Conservation (phyloP, 148 eudicot genomes). For the Talinum fruticosum region DNA sequence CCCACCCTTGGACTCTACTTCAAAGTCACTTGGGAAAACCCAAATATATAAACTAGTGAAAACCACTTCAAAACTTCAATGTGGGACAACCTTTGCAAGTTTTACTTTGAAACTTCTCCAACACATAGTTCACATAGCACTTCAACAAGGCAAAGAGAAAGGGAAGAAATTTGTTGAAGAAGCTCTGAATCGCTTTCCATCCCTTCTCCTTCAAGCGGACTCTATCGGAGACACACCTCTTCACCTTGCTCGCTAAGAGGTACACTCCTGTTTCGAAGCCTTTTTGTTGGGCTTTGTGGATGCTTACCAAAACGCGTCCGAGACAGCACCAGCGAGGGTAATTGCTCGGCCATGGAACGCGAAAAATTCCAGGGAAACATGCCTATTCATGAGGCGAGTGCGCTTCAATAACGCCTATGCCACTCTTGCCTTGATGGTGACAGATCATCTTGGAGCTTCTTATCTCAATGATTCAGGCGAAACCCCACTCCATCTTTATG, state of each 20-base stretch:
- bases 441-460: neutral
- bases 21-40: too few relatives aligned
- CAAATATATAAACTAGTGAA: too few relatives aligned
- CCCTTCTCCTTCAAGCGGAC: constrained; percentile 9
- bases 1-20: too few relatives aligned
- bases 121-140: constrained; percentile 19
- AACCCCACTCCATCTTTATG: neutral
- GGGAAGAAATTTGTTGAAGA: neutral
- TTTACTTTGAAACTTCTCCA: too few relatives aligned
- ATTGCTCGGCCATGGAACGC: neutral
- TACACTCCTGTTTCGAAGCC: neutral
- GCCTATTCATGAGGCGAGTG: neutral
- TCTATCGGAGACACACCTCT: constrained; percentile 20
- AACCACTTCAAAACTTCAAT: too few relatives aligned
- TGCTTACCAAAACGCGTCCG: neutral
- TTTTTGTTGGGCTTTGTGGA: neutral
- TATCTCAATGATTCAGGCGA: neutral
- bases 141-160: neutral
- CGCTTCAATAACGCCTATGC: neutral
- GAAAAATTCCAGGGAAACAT: neutral
- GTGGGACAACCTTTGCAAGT: too few relatives aligned
- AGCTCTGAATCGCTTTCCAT: constrained; percentile 14
- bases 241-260: constrained; percentile 22
- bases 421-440: neutral
- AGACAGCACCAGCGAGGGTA: neutral